Evolutionary conservation across 2,329 filamentous ascomycete species (phyloP), one percentile per base, ranked within the genome.

Genomic region (Penicillium sp.): DNA sequence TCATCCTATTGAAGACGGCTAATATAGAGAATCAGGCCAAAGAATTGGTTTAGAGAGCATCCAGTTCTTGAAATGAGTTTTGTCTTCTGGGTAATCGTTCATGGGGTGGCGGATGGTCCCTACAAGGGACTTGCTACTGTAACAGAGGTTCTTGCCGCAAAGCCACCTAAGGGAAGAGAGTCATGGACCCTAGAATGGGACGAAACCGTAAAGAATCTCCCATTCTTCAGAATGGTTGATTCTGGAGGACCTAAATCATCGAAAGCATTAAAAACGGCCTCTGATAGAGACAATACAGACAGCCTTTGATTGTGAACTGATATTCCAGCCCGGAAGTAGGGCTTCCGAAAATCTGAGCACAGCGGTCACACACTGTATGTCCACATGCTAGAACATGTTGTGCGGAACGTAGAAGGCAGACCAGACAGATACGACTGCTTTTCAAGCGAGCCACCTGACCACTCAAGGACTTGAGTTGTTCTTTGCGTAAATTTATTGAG

Each of bases 361-460:
- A 65, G n/a, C 44, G 41, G 43, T 64, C 51, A 22, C 52, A 65
- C 7, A 65, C 10, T 5, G 50, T 46, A 46, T 65, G 44, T 22
- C 56, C 25, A 44, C 46, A 65, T 3, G 28, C 31, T n/a, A 57
- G 49, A 13, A 46, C 12, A 50, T 64, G 41, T 51, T 64, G 34
- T 28, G 43, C 44, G 11, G 50, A 13, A 3, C 31, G 35, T 7
- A 56, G 25, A 7, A 64, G 45, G 31, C 54, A 65, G 46, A 55
- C 55, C 4, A 64, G 48, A 37, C 47, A 65, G 28, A 63, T 56
- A 3, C 10, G 30, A 31, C 54, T 58, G 2, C 51, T 59, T n/a
- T 44, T 49, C 11, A 65, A 22, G 1, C 14, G 18, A 30, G 28
- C 49, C 14, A 62, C 38, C 11, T 52, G 25, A n/a, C 49, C 14